Base-by-base conservation (phyloP, 345 rosid species). In the Hevea brasiliensis region DNA sequence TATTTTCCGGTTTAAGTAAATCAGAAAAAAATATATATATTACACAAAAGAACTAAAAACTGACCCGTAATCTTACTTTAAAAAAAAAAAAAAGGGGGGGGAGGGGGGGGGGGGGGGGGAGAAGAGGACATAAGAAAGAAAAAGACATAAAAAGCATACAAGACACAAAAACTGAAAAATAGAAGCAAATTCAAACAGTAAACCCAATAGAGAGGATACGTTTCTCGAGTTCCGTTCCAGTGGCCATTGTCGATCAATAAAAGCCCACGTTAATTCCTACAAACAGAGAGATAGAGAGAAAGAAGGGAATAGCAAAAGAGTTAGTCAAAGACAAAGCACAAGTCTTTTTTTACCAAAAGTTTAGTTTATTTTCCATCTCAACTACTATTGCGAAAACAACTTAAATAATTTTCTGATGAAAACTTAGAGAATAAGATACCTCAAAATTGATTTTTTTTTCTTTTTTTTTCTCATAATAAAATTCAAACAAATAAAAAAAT, bases 241-340 rank as follows among this genome's bases (percentile, higher is more conserved):
- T 76, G 37, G 84, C 81, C 88, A 85, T 85, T 56, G 47, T 70
- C 23, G 65, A 72, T 72, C 74, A 70, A 65, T 51, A 62, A 68
- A n/a, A 37, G 45, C 68, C 78, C 70, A 68, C 66, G 23, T 41
- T 27, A 66, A 73, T 5, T 53, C 74, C 79, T 67, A 23, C 23
- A 63, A 55, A n/a, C n/a, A 50, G 29, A 27, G 40, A 67, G 42
- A 2, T 2, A 18, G 26, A 26, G 37, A 26, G 32, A 58, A 5
- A 42, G 29, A 17, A 26, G 65, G n/a, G 15, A 1, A 24, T 1
- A 59, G 20, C 32, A 60, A 55, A 61, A 9, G 45, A 21, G 35
- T 66, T 18, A 74, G 62, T 42, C 50, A 50, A 48, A 10, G 45
- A 13, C 23, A 44, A 51, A 72, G 67, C 40, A 32, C 67, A 48